Base-by-base conservation (phyloP, 2,329 filamentous ascomycete species). In the Colletotrichum noveboracense region DNA sequence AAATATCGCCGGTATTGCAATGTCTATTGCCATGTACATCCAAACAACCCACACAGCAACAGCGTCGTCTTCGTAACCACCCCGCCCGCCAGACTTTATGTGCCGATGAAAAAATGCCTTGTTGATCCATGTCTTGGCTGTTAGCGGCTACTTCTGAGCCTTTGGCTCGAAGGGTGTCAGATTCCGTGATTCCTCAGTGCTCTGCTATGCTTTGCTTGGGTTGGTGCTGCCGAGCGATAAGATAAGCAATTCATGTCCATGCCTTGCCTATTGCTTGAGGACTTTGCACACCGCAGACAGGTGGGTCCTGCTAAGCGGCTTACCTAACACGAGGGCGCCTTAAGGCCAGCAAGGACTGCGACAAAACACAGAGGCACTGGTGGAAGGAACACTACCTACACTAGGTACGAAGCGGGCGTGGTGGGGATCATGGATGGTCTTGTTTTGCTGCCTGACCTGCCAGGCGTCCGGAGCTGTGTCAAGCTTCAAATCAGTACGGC, bases 61-160 rank as follows among this genome's bases (percentile, higher is more conserved):
- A 32, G 43, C 38, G 28, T 67, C 34, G 61, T 26, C 55, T 26
- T 38, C 21, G 65, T 61, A 70, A 58, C 67, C 61, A 34, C 67
- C 55, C 62, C 24, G 65, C 62, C 58, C 62, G 9, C 28, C 30
- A 55, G 62, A 69, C 70, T 76, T 74, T 74, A 65, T 73, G 64
- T 73, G 74, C 70, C 65, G 70, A 58, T 21, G 58, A 62, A 64
- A 52, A 64, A 69, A 74, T 74, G 74, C 74, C 74, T 65, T 76
- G 74, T 58, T 58, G 64, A 73, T 74, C 65, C 74, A 76, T 76
- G 73, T 73, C 69, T 66, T 64, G 71, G 70, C 62, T 73, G 64
- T 76, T 74, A 76, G 74, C 70, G 70, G 64, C 13, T 74, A 69
- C 65, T 21, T 52, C 10, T 52, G n/a, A 52, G n/a, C n/a, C 43